phyloP scores from a whole-genome alignment of 192 early-diverging fungal genomes.

The Coemansia sp. region DNA sequence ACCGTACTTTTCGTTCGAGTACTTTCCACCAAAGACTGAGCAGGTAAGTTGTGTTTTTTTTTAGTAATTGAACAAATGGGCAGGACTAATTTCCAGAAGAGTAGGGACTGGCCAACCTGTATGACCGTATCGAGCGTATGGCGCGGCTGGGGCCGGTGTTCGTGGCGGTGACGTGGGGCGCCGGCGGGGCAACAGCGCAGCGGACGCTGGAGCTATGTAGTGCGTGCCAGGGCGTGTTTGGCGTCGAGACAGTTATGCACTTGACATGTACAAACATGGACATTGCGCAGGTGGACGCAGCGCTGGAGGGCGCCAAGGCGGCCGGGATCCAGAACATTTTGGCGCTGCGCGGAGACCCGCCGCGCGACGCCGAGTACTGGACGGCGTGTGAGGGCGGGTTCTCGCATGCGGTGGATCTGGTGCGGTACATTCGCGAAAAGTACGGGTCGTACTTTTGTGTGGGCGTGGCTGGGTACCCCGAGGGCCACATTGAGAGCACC shows the following conservation, averaged over 20 bases:
- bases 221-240: slow-evolving; percentile 85
- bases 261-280: slow-evolving; percentile 99
- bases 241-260: slow-evolving; percentile 92
- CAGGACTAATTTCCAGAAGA: background rate
- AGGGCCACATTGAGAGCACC: slow-evolving; percentile 66
- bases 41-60: slow-evolving; percentile 45
- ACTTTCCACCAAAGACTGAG: slow-evolving; percentile 98
- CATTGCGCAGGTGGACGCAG: slow-evolving; percentile 75
- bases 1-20: slow-evolving; percentile 87
- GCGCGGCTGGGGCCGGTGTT: slow-evolving; percentile 87
- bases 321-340: slow-evolving; percentile 92
- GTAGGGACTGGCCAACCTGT: slow-evolving; percentile 84
- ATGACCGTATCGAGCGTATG: slow-evolving; percentile 96
- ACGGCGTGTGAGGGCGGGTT: slow-evolving; percentile 68
- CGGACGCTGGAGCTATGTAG: slow-evolving; percentile 84
- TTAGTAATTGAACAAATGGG: background rate
- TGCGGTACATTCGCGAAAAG: slow-evolving; percentile 79
- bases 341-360: slow-evolving; percentile 93
- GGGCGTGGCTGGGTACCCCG: slow-evolving; percentile 92
- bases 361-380: slow-evolving; percentile 78
- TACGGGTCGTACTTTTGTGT: slow-evolving; percentile 95
- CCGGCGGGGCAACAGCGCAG: slow-evolving; percentile 86
- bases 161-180: slow-evolving; percentile 97
- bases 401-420: slow-evolving; percentile 80
- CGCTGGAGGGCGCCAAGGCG: slow-evolving; percentile 76